Conservation (phyloP, 208 protist genomes). For the Acanthamoeba triangularis region DNA sequence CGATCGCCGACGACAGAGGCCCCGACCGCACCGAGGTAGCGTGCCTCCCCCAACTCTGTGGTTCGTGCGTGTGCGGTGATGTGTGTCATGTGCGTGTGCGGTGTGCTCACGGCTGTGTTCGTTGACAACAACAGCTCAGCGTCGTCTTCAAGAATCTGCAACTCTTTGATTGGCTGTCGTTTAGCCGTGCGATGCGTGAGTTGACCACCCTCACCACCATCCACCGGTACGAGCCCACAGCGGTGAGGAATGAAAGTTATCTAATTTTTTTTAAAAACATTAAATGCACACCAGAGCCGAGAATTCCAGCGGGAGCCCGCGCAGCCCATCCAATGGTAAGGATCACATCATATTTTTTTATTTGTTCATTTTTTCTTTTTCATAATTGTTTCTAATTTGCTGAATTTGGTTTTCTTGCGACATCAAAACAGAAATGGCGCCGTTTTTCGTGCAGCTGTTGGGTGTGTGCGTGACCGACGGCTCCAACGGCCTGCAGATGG, state of each 20-base stretch:
- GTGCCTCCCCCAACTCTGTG: neutral
- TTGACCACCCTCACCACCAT: conserved; percentile 15
- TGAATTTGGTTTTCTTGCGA: neutral
- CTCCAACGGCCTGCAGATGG: conserved; percentile 37
- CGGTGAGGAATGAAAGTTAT: too few relatives aligned
- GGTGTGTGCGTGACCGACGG: conserved; percentile 14
- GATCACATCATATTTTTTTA: too few relatives aligned
- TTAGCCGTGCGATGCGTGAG: conserved; percentile 17
- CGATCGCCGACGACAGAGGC: neutral
- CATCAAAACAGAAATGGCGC: neutral
- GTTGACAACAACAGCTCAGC: neutral
- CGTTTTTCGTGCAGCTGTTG: neutral
- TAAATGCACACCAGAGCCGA: neutral
- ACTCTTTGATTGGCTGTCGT: conserved; percentile 34
- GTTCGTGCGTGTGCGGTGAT: too few relatives aligned
- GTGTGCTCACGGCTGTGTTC: neutral
- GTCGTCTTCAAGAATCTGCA: conserved; percentile 33
- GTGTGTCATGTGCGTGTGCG: neutral
- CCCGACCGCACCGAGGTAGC: conserved; percentile 19
- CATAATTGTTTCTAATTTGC: neutral
- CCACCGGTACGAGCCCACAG: neutral
- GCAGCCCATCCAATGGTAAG: too few relatives aligned
- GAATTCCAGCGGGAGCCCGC: neutral
- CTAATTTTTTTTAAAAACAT: too few relatives aligned
- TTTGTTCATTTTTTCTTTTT: neutral